Base-by-base conservation (phyloP, 306 rosid genomes). In the Astragalus membranaceus region DNA sequence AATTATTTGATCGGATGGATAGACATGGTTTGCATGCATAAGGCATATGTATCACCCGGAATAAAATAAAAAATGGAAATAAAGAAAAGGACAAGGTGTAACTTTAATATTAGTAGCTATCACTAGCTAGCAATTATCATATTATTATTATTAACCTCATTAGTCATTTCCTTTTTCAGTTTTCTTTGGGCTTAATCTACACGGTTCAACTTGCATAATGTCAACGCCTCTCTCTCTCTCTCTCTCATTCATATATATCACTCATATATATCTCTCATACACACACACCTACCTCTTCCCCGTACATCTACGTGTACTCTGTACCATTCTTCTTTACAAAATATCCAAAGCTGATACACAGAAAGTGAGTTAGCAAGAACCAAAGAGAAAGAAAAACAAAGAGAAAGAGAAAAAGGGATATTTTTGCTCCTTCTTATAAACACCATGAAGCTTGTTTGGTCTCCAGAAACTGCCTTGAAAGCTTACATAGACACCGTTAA, bases 391-490 rank as follows among this genome's bases (percentile, higher is more conserved):
- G n/a, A n/a, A n/a, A n/a, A n/a, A 26, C 51, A 20, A 58, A 58
- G 0, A 23, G 6, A 44, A 0, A n/a, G n/a, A n/a, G n/a, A n/a
- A n/a, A n/a, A 29, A 9, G 59, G 26, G 1, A 10, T 0, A 73
- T 7, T 5, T 7, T 5, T 6, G 6, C 8, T 35, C 8, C 6
- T 6, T 5, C 3, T 7, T 10, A 42, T 4, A 44, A 3, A n/a
- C 67, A 53, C n/a, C 75, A 92, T 92, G 98, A 92, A 89, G 96
- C 98, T 92, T 14, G 80, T 83, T 71, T 92, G 98, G 98, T 89
- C 95, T 7, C 96, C 96, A n/a, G 96, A 92, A 72, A 72, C 83
- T 4, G 96, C 98, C 55, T 86, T 85, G 3, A 82, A 84, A 69
- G 88, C 98, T 35, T 92, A 89, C 69, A 53, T 92, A 36, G 96